Percentiles rank a stretch among this genome's conserved stretches.
phyloP scores from a whole-genome alignment of 257 asterid genomes.

The Gentiana dahurica region DNA sequence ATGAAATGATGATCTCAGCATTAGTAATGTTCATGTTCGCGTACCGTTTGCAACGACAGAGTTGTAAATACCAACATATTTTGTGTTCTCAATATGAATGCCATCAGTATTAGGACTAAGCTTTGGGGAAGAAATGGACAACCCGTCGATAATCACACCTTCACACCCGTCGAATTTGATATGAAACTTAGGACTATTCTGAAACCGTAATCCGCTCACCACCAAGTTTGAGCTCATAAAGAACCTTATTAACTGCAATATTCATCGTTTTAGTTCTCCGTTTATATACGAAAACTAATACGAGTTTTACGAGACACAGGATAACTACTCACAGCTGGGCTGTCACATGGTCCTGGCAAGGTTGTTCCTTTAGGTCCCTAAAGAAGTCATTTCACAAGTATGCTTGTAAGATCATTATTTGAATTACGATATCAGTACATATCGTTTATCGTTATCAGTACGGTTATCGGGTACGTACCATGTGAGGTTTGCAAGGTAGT shows the following conservation, averaged over 20 bases:
- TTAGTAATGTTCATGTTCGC: background rate
- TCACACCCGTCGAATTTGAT: slow-evolving; percentile 84
- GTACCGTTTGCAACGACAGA: slow-evolving; percentile 69
- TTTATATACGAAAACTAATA: no score
- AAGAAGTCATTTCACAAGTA: slow-evolving; percentile 13
- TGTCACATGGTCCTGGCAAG: slow-evolving; percentile 87
- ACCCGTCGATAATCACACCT: slow-evolving; percentile 47
- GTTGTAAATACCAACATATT: slow-evolving; percentile 68
- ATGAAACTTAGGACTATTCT: slow-evolving; percentile 88
- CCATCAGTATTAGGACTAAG: slow-evolving; percentile 95
- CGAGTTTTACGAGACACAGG: background rate
- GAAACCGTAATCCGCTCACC: slow-evolving; percentile 50
- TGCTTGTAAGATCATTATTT: no score
- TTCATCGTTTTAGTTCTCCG: no score
- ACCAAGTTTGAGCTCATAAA: slow-evolving; percentile 86
- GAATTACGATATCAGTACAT: no score
- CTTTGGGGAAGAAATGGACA: slow-evolving; percentile 81
- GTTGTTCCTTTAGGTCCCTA: slow-evolving; percentile 96
- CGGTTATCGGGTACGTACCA: slow-evolving; percentile 22
- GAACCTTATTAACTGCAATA: slow-evolving; percentile 62
- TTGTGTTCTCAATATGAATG: slow-evolving; percentile 75
- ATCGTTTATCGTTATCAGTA: no score
- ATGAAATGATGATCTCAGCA: background rate
- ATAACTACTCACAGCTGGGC: slow-evolving; percentile 67
- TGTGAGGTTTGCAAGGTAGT: slow-evolving; percentile 98